Evolutionary conservation across 2,329 filamentous ascomycete species (phyloP), one percentile per base, ranked within the genome.

Genomic region (Xylaria sp.): DNA sequence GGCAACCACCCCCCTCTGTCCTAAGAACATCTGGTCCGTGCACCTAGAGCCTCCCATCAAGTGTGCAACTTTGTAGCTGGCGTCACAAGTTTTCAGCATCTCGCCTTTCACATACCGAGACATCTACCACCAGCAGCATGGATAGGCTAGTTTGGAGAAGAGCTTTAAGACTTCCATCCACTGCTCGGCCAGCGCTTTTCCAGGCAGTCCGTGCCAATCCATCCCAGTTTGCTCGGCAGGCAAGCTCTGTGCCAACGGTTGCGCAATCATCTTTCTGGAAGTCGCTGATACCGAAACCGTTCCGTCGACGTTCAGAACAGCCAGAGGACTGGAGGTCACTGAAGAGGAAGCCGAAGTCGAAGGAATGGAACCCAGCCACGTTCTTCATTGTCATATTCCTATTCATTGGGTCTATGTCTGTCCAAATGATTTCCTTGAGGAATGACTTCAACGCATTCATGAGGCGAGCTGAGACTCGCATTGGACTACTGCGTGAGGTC

Each of bases 381-480:
- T 93, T 91, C 67, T 94, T 87, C 71, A 90, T 93, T 63, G 78
- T 87, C 64, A 90, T 93, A 59, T 92, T 92, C 66, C 78, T 92
- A 39, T 81, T 97, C 59, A 93, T 97, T 60, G 95, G 95, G 3
- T 96, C 91, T 57, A 96, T 97, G 80, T 90, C 93, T 13, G 97
- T 99, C 64, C 90, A 97, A 66, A 90, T 94, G 80, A 88, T 99
- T 67, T 81, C 86, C 34, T 71, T 97, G 65, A 88, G 87, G 65
- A 90, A 89, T 63, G 87, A 92, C 46, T 89, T 87, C 67, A 79
- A 81, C 26, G 84, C 86, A 8, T 92, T 89, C 64, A 84, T 80
- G 67, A 85, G 92, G 46, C 85, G 86, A 62, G 87, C 92, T 4
- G 90, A 96, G 63, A 86, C 90, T 6, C 88, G 90, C 68, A 89